Evolutionary conservation across 2,329 filamentous ascomycete species (phyloP).

Genomic region (Chaetomium strumarium): DNA sequence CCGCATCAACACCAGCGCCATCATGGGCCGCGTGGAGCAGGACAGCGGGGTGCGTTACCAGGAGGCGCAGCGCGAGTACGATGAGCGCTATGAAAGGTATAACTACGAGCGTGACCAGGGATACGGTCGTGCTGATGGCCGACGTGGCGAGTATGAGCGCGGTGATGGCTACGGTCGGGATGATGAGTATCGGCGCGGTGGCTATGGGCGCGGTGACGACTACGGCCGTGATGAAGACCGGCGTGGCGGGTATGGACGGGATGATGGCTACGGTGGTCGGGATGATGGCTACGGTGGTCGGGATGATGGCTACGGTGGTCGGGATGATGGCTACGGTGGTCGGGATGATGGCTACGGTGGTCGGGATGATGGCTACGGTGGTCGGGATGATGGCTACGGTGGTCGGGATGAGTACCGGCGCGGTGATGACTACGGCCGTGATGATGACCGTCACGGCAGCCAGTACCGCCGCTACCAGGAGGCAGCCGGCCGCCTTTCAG

Average conservation of each 20-base stretch:
- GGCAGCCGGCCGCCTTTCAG: slow-evolving; percentile 51
- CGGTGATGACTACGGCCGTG: background rate
- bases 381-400: slow-evolving; percentile 28
- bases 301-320: background rate
- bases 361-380: background rate
- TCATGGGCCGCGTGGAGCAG: slow-evolving; percentile 56
- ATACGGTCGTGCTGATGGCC: background rate
- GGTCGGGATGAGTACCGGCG: background rate
- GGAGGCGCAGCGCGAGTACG: slow-evolving; percentile 56
- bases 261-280: slow-evolving; percentile 29
- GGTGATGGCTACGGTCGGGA: slow-evolving; percentile 29
- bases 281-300: background rate
- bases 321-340: slow-evolving; percentile 5
- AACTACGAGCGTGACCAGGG: slow-evolving; percentile 13
- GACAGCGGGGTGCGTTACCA: slow-evolving; percentile 63
- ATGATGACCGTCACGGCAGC: slow-evolving; percentile 22
- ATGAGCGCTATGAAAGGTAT: slow-evolving; percentile 46
- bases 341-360: slow-evolving; percentile 10
- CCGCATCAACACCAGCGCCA: slow-evolving; percentile 64
- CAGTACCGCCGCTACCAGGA: slow-evolving; percentile 68
- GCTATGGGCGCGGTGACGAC: background rate
- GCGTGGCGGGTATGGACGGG: background rate
- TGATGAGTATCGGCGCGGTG: background rate
- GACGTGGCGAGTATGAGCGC: background rate
- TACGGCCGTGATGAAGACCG: background rate